Conservation (phyloP, 352 stramenopile genomes). For the Sclerospora graminicola region DNA sequence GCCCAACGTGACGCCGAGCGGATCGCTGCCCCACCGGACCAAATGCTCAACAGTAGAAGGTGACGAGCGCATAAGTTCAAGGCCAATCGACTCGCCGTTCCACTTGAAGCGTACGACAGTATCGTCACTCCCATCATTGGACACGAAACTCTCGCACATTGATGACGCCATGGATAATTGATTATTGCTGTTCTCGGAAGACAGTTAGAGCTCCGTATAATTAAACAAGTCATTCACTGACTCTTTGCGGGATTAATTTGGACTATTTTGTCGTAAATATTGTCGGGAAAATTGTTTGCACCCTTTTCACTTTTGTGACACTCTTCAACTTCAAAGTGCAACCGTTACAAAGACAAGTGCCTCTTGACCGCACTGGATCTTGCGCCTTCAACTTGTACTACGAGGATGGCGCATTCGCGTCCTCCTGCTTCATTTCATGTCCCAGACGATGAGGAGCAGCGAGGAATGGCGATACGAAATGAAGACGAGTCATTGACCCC, state of each 20-base stretch:
- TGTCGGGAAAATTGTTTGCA: too few species aligned
- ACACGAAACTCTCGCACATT: slow-evolving; percentile 31
- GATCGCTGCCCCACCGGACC: slow-evolving; percentile 33
- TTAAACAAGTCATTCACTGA: too few species aligned
- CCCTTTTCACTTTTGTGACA: too few species aligned
- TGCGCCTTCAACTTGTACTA: too few species aligned
- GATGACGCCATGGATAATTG: slow-evolving; percentile 7
- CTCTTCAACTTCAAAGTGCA: too few species aligned
- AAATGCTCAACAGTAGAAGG: slow-evolving; percentile 7
- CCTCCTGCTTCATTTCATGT: slow-evolving; percentile 1
- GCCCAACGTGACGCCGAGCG: slow-evolving; percentile 62
- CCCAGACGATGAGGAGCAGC: slow-evolving; percentile 1
- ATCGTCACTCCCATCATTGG: slow-evolving; percentile 37
- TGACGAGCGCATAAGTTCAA: slow-evolving; percentile 43
- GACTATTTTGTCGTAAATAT: too few species aligned
- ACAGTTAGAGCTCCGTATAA: too few species aligned
- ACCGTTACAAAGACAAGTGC: too few species aligned
- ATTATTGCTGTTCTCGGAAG: too few species aligned
- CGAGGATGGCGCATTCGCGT: too few species aligned
- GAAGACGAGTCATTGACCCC: slow-evolving; percentile 10
- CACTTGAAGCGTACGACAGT: slow-evolving; percentile 44
- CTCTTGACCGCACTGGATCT: too few species aligned
- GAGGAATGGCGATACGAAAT: background rate
- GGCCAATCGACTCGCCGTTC: slow-evolving; percentile 39
- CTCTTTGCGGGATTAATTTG: too few species aligned